phyloP scores from a whole-genome alignment of 805 yeast species.

The Kluyveromyces siamensis region DNA sequence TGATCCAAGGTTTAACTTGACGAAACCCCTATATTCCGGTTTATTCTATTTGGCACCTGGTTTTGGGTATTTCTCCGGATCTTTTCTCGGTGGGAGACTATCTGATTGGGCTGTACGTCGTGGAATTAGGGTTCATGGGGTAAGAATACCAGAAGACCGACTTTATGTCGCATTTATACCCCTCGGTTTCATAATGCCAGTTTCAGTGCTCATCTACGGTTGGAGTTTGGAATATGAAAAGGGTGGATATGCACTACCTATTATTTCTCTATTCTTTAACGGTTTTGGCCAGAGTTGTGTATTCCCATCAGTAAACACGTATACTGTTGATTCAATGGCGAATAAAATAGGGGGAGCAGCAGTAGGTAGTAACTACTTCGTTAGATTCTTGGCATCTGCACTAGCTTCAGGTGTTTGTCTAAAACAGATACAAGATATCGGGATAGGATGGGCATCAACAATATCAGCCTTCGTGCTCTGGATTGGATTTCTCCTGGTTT shows the following conservation, averaged over 20 bases:
- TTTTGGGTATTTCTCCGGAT: slow-evolving; percentile 41
- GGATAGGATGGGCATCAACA: slow-evolving; percentile 50
- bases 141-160: slow-evolving; percentile 47
- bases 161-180: slow-evolving; percentile 33
- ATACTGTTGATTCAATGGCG: slow-evolving; percentile 52
- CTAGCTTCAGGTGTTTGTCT: slow-evolving; percentile 43
- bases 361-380: slow-evolving; percentile 44
- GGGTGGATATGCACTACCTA: slow-evolving; percentile 50
- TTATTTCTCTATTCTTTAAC: slow-evolving; percentile 38
- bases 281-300: slow-evolving; percentile 44
- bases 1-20: slow-evolving; percentile 44
- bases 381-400: slow-evolving; percentile 43
- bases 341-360: slow-evolving; percentile 43
- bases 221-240: slow-evolving; percentile 40
- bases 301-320: slow-evolving; percentile 47
- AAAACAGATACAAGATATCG: slow-evolving; percentile 37
- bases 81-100: slow-evolving; percentile 43
- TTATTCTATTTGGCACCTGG: slow-evolving; percentile 52
- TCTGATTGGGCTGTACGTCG: slow-evolving; percentile 41
- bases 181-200: slow-evolving; percentile 38
- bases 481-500: slow-evolving; percentile 30
- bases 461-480: slow-evolving; percentile 37
- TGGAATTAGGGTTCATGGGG: slow-evolving; percentile 34
- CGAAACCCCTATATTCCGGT: slow-evolving; percentile 40
- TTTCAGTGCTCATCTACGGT: slow-evolving; percentile 40